Evolutionary conservation across 257 asterid species (phyloP).

Genomic region (Verbascum thapsus): DNA sequence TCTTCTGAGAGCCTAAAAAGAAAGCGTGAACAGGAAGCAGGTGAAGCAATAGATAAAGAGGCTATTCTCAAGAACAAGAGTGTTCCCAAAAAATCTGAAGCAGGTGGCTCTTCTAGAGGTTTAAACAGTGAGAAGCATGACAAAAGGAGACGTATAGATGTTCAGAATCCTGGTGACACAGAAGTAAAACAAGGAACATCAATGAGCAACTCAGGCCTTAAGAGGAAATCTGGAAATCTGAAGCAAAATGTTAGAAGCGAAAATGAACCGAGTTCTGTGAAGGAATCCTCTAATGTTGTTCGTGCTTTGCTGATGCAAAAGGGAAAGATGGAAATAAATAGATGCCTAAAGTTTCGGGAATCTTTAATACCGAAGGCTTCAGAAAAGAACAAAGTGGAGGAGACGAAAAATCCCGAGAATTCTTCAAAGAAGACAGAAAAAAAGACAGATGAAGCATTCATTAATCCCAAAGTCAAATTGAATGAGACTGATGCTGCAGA

Average conservation of each 20-base stretch:
- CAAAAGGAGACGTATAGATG: slow-evolving; percentile 48
- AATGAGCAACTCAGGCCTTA: slow-evolving; percentile 26
- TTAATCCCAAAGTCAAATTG: slow-evolving; percentile 24
- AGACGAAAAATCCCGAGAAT: slow-evolving; percentile 25
- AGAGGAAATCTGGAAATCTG: slow-evolving; percentile 29
- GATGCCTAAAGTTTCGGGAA: slow-evolving; percentile 41
- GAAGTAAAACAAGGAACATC: slow-evolving; percentile 28
- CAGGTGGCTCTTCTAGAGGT: slow-evolving; percentile 29
- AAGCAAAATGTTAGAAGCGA: slow-evolving; percentile 28
- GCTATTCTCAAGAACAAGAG: not conserved
- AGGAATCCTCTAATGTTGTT: slow-evolving; percentile 36
- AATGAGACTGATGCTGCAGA: slow-evolving; percentile 28
- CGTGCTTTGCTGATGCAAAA: slow-evolving; percentile 41
- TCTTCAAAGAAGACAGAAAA: slow-evolving; percentile 22
- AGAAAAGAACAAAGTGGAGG: slow-evolving; percentile 25
- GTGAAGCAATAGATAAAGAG: slow-evolving; percentile 16
- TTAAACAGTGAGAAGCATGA: slow-evolving; percentile 32
- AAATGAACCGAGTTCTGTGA: slow-evolving; percentile 23
- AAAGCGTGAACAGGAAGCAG: slow-evolving; percentile 26
- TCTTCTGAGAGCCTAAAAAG: slow-evolving; percentile 32
- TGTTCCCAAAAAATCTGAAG: slow-evolving; percentile 26
- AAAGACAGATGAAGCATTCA: slow-evolving; percentile 12
- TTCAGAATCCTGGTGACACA: slow-evolving; percentile 10
- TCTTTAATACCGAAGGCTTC: slow-evolving; percentile 31
- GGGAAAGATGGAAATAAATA: slow-evolving; percentile 51